Evolutionary conservation across 73 alveolate species (phyloP), one percentile per base, ranked within the genome.

Genomic region (Stentor coeruleus): DNA sequence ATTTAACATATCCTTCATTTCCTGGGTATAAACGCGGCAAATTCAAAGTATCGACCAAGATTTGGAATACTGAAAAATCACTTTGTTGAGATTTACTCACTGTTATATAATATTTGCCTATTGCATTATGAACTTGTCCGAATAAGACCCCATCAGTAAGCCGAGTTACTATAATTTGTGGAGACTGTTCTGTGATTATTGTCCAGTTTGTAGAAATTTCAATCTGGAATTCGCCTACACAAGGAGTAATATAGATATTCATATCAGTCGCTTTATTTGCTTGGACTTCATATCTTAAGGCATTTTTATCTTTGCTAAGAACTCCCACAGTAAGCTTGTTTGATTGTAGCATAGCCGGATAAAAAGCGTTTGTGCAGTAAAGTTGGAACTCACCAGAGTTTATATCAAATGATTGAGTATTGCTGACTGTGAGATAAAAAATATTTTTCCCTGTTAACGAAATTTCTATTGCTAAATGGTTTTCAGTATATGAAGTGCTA

Each of bases 151-250:
- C 79, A 40, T 66, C 79, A 26, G 79, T 66, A 0, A 66, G 39
- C 1, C 39, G n/a, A 20, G n/a, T 31, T 66, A 66, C 36, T 28
- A 0, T 20, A 11, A 66, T 26, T 1, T 26, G 40, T 28, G 79
- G 36, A 26, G 41, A 26, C 33, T 66, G 49, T 66, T 33, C 40
- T 1, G 40, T 66, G n/a, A 66, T 66, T 33, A 66, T 20, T 20
- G 79, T 66, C 79, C 79, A 66, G 41, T 66, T 66, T 14, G 79
- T 20, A 66, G 79, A 66, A 33, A 66, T 33, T 66, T 66, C 42
- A 66, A 66, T 37, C 39, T 66, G n/a, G 1, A 66, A 26, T 20
- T 66, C 33, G n/a, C 79, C 79, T 33, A 20, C 39, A 66, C 79
- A 66, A 20, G 79, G 79, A 31, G 33, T 33, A 11, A 49, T 20